Conservation (phyloP, 129 eudicot genomes). For the carrot (Daucus carota) region DH1_v3.0 NC_030389.2:33373001-33373500, state of each 20-base stretch:
- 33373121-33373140: not conserved
- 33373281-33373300: not conserved
- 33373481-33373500: too few relatives aligned
- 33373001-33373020: too few relatives aligned
- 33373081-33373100: not conserved
- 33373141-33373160: not conserved
- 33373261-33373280: not conserved
- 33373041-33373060: too few relatives aligned
- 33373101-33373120: not conserved
- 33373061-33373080: not conserved
- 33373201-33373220: not conserved
- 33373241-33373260: not conserved
- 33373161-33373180: not conserved
- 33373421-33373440: too few relatives aligned
- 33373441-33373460: too few relatives aligned
- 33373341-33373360: not conserved
- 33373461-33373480: too few relatives aligned
- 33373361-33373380: too few relatives aligned
- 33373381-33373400: too few relatives aligned
- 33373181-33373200: not conserved
- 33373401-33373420: too few relatives aligned
- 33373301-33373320: not conserved
- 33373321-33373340: not conserved
- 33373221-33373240: not conserved
- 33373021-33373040: too few relatives aligned